Evolutionary conservation across 78 protist species (phyloP), one percentile per base, ranked within the genome.

Genomic region (Emiliania huxleyi): DNA sequence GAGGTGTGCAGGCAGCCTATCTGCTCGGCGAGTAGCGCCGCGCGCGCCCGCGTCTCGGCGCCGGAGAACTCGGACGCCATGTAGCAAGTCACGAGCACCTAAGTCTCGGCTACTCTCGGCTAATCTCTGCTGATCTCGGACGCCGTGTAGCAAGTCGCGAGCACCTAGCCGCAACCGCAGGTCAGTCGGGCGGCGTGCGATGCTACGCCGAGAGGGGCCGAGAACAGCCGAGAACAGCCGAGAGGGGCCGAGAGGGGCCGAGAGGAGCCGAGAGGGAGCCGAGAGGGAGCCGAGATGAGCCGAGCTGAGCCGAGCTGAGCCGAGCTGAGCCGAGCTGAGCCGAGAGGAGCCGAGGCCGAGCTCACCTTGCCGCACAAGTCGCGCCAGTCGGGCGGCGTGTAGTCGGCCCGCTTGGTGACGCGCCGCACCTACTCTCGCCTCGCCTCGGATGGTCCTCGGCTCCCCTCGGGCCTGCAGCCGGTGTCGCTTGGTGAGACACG

Each of bases 101-200:
- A n/a, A n/a, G n/a, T n/a, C n/a, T n/a, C n/a, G n/a, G n/a, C n/a
- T n/a, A 1, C 89, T 19, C 55, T 2, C 49, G 87, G 18, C 49
- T 79, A 29, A 35, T 0, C 49, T 0, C 52, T 0, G 8, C 52
- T 26, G 56, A n/a, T n/a, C 22, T 33, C 18, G 1, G 81, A 35
- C 15, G 96, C 98, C 94, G 95, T 93, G 85, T 96, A 97, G 37
- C 95, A 92, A 0, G 97, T 95, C 87, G 6, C 15, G 38, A 97
- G 84, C 35, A 97, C 8, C n/a, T n/a, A n/a, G n/a, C n/a, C n/a
- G n/a, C n/a, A n/a, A n/a, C n/a, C n/a, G n/a, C n/a, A n/a, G n/a
- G n/a, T n/a, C n/a, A n/a, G n/a, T n/a, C n/a, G n/a, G n/a, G n/a
- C n/a, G n/a, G n/a, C n/a, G n/a, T n/a, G n/a, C n/a, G n/a, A n/a